Evolutionary conservation across 352 stramenopile genomes (phyloP).

Genomic region (Globisporangium yorkense): DNA sequence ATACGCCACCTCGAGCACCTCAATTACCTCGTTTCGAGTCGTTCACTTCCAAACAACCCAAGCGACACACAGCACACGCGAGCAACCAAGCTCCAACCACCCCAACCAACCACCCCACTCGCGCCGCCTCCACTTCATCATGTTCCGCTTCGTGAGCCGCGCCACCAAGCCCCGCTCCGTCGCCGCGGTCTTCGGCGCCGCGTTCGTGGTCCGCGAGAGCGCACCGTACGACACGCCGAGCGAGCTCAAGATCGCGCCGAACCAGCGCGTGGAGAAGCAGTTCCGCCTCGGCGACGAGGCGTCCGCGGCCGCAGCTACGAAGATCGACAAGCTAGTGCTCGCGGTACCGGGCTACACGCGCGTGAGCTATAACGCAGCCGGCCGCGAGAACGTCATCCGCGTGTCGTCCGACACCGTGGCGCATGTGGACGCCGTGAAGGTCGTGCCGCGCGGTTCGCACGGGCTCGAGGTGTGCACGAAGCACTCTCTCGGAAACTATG

Average conservation of each 20-base stretch:
- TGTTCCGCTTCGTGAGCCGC: slow-evolving; percentile 4
- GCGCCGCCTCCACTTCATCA: not conserved
- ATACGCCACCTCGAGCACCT: no score
- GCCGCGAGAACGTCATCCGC: slow-evolving; percentile 14
- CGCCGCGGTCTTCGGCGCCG: slow-evolving; percentile 7
- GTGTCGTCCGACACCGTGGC: slow-evolving; percentile 16
- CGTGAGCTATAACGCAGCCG: slow-evolving; percentile 18
- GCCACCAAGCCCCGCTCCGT: not conserved
- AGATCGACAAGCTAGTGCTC: slow-evolving; percentile 17
- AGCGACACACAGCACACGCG: no score
- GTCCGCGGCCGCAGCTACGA: not conserved
- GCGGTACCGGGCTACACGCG: slow-evolving; percentile 20
- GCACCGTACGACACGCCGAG: slow-evolving; percentile 6
- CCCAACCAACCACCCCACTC: not conserved
- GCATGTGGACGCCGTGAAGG: slow-evolving; percentile 12
- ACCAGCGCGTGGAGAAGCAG: slow-evolving; percentile 15
- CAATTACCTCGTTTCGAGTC: no score
- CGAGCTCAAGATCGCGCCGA: slow-evolving; percentile 14
- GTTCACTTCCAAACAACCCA: no score
- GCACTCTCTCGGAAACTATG: not conserved
- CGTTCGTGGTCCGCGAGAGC: slow-evolving; percentile 8
- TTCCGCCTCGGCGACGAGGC: slow-evolving; percentile 10
- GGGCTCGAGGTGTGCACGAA: slow-evolving; percentile 16
- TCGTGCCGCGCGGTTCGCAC: slow-evolving; percentile 1
- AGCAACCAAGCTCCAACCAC: no score